Conservation (phyloP, 495 filamentous ascomycete species). For the Aspergillus bertholletiae region DNA sequence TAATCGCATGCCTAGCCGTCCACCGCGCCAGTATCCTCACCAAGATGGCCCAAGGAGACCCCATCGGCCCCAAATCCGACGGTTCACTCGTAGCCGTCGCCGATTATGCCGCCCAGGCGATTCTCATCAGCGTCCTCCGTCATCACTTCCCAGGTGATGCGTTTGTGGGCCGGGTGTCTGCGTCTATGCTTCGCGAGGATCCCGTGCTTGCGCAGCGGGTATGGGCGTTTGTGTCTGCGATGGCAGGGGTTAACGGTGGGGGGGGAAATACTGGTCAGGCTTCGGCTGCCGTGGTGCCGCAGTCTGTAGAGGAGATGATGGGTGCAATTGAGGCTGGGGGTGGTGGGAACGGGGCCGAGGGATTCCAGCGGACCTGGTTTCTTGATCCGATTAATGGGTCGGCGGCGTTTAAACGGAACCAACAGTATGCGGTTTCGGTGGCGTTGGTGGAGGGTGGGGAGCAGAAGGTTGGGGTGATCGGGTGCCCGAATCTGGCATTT, state of each 20-base stretch:
- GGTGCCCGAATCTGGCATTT: conserved; percentile 41
- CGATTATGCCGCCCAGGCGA: conserved; percentile 54
- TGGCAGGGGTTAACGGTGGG: no score
- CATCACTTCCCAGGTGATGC: conserved; percentile 40
- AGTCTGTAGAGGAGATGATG: conserved; percentile 43
- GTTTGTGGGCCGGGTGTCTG: conserved; percentile 50
- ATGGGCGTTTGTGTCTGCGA: conserved; percentile 28
- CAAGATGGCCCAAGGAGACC: conserved; percentile 24
- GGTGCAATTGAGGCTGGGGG: conserved; percentile 49
- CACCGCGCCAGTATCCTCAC: conserved; percentile 37
- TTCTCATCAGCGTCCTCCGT: conserved; percentile 43
- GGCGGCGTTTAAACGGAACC: conserved; percentile 47
- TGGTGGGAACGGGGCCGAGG: conserved; percentile 20
- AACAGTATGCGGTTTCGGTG: conserved; percentile 54
- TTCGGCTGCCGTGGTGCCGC: conserved; percentile 21
- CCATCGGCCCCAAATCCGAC: conserved; percentile 41
- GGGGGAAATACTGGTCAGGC: conserved; percentile 15
- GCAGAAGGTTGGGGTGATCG: conserved; percentile 39
- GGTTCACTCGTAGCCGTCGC: conserved; percentile 52
- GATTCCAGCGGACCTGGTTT: conserved; percentile 47
- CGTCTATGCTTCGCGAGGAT: conserved; percentile 38
- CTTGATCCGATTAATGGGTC: conserved; percentile 64
- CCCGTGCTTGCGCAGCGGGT: conserved; percentile 34
- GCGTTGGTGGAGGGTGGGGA: conserved; percentile 38
- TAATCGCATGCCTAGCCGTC: conserved; percentile 34